Base-by-base conservation (phyloP, 352 stramenopile species). In the Globisporangium viniferum region DNA sequence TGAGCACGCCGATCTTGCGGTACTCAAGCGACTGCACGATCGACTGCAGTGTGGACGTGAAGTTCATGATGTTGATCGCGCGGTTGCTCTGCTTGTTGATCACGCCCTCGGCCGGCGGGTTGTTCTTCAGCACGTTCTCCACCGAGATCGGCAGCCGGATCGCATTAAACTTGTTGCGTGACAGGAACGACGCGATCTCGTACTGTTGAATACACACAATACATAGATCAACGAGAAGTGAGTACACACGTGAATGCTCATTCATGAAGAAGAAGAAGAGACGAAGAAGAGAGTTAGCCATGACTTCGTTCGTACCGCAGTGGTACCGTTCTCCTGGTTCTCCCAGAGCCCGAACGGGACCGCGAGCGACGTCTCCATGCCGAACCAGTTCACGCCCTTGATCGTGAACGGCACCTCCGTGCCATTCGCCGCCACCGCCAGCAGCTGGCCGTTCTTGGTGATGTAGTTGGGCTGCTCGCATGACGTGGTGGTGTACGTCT, bases 141-240 rank as follows among this genome's bases (percentile, higher is more conserved):
- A 93, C 64, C 10, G 77, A 92, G 18, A 94, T 41, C 2, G 87
- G 84, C 2, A 94, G 53, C 2, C 87, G 78, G 24, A 94, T 84
- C 22, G 80, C 82, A 39, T 94, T 94, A 48, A 94, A 94, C n/a
- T 93, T 92, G 77, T 94, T 87, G 62, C 82, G 72, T n/a, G 78
- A 70, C 51, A 93, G 65, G 71, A 94, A 94, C 18, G 82, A 74
- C 4, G 85, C 87, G 41, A 94, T 83, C 44, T 92, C 82, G 69
- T 91, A 92, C 82, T 91, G 36, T 12, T 51, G 61, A 9, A 59
- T 5, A 58, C 27, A 22, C 53, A 35, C 53, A 44, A 29, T 24
- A 27, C 2, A 59, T 5, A 22, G 24, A 36, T 20, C 22, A 20
- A 59, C 15, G 12, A 2, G 10, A 56, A 7, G 51, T 35, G 22